Conservation (phyloP, 768 basidiomycete genomes). For the Pleurotus giganteus region DNA sequence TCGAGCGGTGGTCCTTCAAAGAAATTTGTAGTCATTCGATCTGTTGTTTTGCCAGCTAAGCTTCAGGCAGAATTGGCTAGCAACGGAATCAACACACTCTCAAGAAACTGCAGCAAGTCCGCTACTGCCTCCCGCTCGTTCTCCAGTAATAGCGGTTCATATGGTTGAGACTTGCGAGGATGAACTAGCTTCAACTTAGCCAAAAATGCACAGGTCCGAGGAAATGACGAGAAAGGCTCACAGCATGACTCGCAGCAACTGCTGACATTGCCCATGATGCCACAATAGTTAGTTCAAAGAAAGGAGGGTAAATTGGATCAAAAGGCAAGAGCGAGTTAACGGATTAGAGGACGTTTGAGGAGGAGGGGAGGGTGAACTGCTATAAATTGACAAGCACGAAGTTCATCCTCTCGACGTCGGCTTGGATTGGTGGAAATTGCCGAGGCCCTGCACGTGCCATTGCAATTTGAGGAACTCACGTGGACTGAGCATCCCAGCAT, state of each 20-base stretch:
- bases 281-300: slow-evolving; percentile 1
- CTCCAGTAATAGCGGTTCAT: slow-evolving; percentile 84
- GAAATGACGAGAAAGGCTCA: slow-evolving; percentile 35
- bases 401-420: neutral
- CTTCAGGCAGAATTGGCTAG: neutral
- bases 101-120: slow-evolving; percentile 94
- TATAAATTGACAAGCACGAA: neutral
- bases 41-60: slow-evolving; percentile 37
- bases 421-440: slow-evolving; percentile 8
- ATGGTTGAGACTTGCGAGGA: slow-evolving; percentile 81
- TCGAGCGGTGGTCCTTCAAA: slow-evolving; percentile 90
- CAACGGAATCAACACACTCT: slow-evolving; percentile 62
- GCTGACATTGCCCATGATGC: slow-evolving; percentile 66
- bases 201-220: slow-evolving; percentile 19
- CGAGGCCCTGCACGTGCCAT: neutral
- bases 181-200: slow-evolving; percentile 47
- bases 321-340: slow-evolving; percentile 1
- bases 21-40: slow-evolving; percentile 98
- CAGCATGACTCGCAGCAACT: slow-evolving; percentile 88
- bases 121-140: slow-evolving; percentile 98
- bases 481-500: neutral
- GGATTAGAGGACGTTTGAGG: neutral
- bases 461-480: neutral
- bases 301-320: slow-evolving; percentile 5
- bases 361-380: neutral